These are phyloP conservation scores for Aspergillus eucalypticola DNA, from an alignment of 2,329 filamentous ascomycete genomes.

Conservation along the genomic window DNA sequence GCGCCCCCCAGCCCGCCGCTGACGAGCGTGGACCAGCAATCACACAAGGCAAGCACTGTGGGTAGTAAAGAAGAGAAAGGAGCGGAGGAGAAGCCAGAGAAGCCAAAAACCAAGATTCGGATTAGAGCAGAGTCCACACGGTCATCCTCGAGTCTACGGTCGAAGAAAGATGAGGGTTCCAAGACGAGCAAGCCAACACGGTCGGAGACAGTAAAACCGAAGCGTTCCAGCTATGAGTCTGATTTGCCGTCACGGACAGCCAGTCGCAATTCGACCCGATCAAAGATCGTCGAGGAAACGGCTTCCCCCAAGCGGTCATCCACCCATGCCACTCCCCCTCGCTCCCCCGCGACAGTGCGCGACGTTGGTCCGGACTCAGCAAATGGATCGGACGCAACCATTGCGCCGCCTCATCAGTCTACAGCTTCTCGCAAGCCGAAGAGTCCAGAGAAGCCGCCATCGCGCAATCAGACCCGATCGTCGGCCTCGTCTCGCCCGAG, in stretches of 20 bases:
- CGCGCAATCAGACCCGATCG: conserved; percentile 37
- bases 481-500: conserved; percentile 29
- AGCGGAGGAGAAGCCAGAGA: conserved; percentile 36
- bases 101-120: conserved; percentile 38
- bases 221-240: conserved; percentile 34
- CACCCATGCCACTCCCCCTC: conserved; percentile 35
- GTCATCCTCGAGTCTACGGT: conserved; percentile 45
- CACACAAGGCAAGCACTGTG: conserved; percentile 38
- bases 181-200: conserved; percentile 39
- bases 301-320: conserved; percentile 35
- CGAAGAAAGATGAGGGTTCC: conserved; percentile 40
- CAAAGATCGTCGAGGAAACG: conserved; percentile 33
- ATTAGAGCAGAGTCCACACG: conserved; percentile 41
- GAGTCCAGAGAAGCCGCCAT: conserved; percentile 37
- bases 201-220: conserved; percentile 43
- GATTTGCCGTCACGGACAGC: conserved; percentile 38
- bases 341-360: conserved; percentile 39
- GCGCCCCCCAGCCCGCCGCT: conserved; percentile 52
- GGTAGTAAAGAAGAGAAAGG: conserved; percentile 34
- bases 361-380: conserved; percentile 37
- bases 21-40: conserved; percentile 46
- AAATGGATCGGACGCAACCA: conserved; percentile 49
- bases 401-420: conserved; percentile 46
- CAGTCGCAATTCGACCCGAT: conserved; percentile 38
- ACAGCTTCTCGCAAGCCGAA: conserved; percentile 31